A percentile compares a stretch with the other conserved stretches of the same genome.
phyloP scores from a whole-genome alignment of 768 basidiomycete species.

The Kondoa malvinella region DNA sequence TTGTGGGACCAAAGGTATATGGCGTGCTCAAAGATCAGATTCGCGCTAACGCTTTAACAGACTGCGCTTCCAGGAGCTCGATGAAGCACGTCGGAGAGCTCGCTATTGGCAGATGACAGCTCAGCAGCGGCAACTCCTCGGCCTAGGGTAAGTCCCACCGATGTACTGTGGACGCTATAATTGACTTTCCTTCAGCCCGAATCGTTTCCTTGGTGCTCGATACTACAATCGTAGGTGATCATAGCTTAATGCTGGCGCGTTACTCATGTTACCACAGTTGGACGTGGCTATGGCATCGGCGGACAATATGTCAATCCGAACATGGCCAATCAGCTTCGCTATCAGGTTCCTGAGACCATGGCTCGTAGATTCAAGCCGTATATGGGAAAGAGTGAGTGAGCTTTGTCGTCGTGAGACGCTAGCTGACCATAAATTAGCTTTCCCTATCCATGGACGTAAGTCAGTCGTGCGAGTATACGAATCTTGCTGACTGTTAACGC shows the following conservation, averaged over 20 bases:
- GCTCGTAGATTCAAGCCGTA: not conserved
- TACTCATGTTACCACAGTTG: no score
- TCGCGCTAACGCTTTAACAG: not conserved
- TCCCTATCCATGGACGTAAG: no score
- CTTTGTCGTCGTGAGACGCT: no score
- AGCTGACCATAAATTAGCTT: no score
- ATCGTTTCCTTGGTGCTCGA: constrained; percentile 4
- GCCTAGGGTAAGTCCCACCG: constrained; percentile 1
- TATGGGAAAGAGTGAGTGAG: not conserved
- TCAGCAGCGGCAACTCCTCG: not conserved
- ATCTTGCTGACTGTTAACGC: not conserved
- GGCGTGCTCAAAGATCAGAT: no score
- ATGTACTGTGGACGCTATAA: no score
- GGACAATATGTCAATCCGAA: not conserved
- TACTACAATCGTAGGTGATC: not conserved
- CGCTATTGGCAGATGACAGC: not conserved
- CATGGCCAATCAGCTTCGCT: not conserved
- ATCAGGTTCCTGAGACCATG: not conserved
- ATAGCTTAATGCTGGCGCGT: no score
- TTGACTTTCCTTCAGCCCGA: no score
- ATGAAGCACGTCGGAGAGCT: not conserved
- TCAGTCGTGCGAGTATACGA: no score
- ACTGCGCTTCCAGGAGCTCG: not conserved
- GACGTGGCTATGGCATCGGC: not conserved
- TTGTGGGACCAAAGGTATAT: not conserved